Percentiles rank a stretch among this genome's conserved stretches.
phyloP scores from a whole-genome alignment of 805 yeast genomes.

The Starmerella geochares region DNA sequence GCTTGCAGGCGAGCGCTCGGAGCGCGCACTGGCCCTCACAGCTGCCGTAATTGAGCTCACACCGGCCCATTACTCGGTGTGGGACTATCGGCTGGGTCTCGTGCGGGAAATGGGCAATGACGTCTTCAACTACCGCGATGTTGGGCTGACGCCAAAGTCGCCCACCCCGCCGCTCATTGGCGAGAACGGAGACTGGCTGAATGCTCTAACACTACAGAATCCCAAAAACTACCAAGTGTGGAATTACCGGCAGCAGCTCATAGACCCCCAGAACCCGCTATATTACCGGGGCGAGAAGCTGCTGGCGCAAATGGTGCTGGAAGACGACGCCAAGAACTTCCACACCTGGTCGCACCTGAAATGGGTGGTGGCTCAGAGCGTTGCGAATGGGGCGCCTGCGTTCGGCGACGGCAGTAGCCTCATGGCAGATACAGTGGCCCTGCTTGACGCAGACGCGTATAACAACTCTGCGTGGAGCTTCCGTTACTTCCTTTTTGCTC shows the following conservation, averaged over 20 bases:
- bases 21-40: slow-evolving; percentile 62
- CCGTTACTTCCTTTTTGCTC: slow-evolving; percentile 47
- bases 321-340: slow-evolving; percentile 78
- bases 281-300: slow-evolving; percentile 48
- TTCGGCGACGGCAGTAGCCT: slow-evolving; percentile 35
- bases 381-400: slow-evolving; percentile 1
- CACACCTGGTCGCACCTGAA: slow-evolving; percentile 92
- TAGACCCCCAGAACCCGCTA: slow-evolving; percentile 30
- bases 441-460: slow-evolving; percentile 54
- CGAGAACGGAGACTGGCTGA: slow-evolving; percentile 70
- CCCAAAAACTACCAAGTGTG: slow-evolving; percentile 95
- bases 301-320: slow-evolving; percentile 55
- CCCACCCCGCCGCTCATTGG: slow-evolving; percentile 26
- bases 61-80: slow-evolving; percentile 86
- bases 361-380: slow-evolving; percentile 54
- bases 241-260: slow-evolving; percentile 73
- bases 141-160: slow-evolving; percentile 23
- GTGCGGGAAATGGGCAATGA: slow-evolving; percentile 28
- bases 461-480: slow-evolving; percentile 94
- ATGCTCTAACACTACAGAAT: slow-evolving; percentile 57
- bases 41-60: slow-evolving; percentile 51
- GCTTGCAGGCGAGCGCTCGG: slow-evolving; percentile 49
- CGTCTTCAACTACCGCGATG: slow-evolving; percentile 26
- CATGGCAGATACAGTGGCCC: slow-evolving; percentile 39
- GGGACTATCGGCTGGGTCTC: slow-evolving; percentile 42